These are phyloP conservation scores for Artemisia argyi DNA, from an alignment of 129 eudicot species.

Conservation along the genomic window DNA sequence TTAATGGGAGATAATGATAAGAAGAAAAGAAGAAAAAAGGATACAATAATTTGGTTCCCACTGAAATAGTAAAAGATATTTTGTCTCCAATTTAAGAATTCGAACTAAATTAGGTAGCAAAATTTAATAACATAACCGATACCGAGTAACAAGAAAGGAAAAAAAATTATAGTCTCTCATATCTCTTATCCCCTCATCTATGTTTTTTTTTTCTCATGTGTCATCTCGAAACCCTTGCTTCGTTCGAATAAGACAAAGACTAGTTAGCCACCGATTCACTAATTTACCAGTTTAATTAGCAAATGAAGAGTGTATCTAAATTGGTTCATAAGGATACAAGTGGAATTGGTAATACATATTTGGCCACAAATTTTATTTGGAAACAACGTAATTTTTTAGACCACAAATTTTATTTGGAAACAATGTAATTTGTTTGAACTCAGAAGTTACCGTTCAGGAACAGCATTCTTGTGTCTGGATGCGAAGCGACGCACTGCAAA, in stretches of 20 bases:
- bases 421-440: not conserved
- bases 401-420: not conserved
- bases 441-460: constrained; percentile 75
- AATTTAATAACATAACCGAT: not conserved
- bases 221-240: too few relatives aligned
- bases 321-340: too few relatives aligned
- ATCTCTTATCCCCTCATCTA: too few relatives aligned
- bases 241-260: too few relatives aligned
- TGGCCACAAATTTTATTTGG: not conserved
- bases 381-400: too few relatives aligned
- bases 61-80: constrained; percentile 7
- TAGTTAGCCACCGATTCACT: too few relatives aligned
- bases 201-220: too few relatives aligned
- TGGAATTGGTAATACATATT: not conserved
- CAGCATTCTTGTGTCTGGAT: constrained; percentile 83
- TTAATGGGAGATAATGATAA: not conserved
- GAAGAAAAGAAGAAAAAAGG: not conserved
- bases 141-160: not conserved
- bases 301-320: too few relatives aligned
- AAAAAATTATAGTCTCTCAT: not conserved
- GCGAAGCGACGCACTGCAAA: constrained; percentile 98
- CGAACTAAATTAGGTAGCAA: constrained; percentile 5
- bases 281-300: too few relatives aligned
- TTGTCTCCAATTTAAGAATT: not conserved
- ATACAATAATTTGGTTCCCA: not conserved